phyloP scores from a whole-genome alignment of 2,329 filamentous ascomycete genomes.

The Phyllosticta citribraziliensis region DNA sequence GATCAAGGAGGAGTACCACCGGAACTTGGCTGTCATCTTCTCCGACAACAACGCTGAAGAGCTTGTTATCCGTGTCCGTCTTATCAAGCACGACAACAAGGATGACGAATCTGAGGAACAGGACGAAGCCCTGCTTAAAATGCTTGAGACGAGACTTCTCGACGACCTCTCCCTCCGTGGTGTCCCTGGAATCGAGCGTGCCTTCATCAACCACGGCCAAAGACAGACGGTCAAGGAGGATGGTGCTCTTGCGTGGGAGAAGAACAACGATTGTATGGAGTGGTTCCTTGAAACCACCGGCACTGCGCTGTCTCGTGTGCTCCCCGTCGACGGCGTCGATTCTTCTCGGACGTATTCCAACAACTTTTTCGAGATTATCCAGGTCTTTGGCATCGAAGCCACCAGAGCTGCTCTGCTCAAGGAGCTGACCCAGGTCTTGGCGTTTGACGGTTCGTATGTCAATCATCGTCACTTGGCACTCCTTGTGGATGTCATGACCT shows the following conservation, averaged over 20 bases:
- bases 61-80: constrained; percentile 86
- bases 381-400: constrained; percentile 93
- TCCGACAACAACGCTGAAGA: constrained; percentile 97
- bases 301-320: constrained; percentile 72
- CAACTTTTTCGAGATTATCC: constrained; percentile 87
- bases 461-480: constrained; percentile 96
- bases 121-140: constrained; percentile 70
- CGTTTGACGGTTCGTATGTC: constrained; percentile 98
- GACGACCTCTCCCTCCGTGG: constrained; percentile 87
- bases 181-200: constrained; percentile 77
- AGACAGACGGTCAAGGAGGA: constrained; percentile 51
- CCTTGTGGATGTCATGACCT: constrained; percentile 95
- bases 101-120: constrained; percentile 72
- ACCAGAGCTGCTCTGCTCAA: constrained; percentile 77
- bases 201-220: constrained; percentile 62
- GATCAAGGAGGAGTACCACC: constrained; percentile 81
- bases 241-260: constrained; percentile 54
- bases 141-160: constrained; percentile 76
- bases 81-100: constrained; percentile 51
- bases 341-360: constrained; percentile 82
- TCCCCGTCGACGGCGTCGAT: constrained; percentile 83
- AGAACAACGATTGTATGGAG: constrained; percentile 66
- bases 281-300: constrained; percentile 96
- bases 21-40: constrained; percentile 84
- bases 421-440: constrained; percentile 84